phyloP scores from a whole-genome alignment of 2,329 filamentous ascomycete species.

The Apiospora pterosperma region DNA sequence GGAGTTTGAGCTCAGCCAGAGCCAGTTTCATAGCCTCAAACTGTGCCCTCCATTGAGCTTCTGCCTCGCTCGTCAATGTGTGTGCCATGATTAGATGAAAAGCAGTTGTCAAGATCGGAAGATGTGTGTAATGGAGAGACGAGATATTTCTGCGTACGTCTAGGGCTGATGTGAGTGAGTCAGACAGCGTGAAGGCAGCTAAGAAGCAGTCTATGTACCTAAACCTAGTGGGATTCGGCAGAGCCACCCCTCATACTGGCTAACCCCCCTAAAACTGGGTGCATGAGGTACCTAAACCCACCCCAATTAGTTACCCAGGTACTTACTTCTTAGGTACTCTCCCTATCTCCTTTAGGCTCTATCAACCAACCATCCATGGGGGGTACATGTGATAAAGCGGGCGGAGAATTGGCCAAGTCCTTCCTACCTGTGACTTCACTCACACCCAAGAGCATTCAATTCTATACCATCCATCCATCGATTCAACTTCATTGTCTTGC shows the following conservation, averaged over 20 bases:
- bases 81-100: neutral
- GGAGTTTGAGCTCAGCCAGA: conserved; percentile 67
- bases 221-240: neutral
- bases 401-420: neutral
- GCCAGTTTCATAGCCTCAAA: conserved; percentile 83
- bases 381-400: conserved; percentile 2
- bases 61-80: conserved; percentile 32
- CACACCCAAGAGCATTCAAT: neutral
- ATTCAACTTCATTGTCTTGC: conserved; percentile 1
- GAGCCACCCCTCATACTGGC: neutral
- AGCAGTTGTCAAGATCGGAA: neutral
- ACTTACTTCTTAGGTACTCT: no score
- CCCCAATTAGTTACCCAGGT: neutral
- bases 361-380: no score
- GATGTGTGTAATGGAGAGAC: neutral
- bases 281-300: neutral
- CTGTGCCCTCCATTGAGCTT: conserved; percentile 77
- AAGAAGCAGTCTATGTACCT: no score
- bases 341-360: neutral
- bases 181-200: no score
- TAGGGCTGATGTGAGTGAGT: neutral
- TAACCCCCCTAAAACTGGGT: neutral
- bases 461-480: neutral
- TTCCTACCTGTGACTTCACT: neutral
- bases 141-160: neutral